phyloP scores from a whole-genome alignment of 805 yeast species.

The Lipomyces yamanashiensis region DNA sequence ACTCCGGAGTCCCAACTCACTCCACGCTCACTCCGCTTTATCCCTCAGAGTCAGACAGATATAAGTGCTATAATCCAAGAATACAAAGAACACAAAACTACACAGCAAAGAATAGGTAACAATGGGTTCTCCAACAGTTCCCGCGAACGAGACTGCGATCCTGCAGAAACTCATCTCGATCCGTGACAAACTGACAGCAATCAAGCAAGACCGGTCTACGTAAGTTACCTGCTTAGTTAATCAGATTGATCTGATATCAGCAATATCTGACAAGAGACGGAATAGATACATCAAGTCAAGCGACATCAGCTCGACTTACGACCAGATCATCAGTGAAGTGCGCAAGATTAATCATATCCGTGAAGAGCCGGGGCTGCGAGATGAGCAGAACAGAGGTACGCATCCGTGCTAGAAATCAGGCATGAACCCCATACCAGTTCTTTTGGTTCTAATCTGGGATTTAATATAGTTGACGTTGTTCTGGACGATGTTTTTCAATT shows the following conservation, averaged over 20 bases:
- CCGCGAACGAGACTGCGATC: slow-evolving; percentile 43
- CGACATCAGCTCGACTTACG: slow-evolving; percentile 43
- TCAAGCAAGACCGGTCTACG: slow-evolving; percentile 46
- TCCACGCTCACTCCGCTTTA: not conserved
- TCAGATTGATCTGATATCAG: not conserved
- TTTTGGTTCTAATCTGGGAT: not conserved
- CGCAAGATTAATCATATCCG: slow-evolving; percentile 43
- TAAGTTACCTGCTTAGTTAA: slow-evolving; percentile 22
- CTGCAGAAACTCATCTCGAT: slow-evolving; percentile 41
- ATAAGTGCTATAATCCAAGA: not conserved
- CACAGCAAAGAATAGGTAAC: not conserved
- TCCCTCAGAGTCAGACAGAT: not conserved
- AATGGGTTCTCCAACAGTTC: slow-evolving; percentile 35
- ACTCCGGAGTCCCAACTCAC: not conserved
- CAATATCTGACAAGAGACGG: not conserved
- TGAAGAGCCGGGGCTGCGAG: slow-evolving; percentile 40
- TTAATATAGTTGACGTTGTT: slow-evolving; percentile 62
- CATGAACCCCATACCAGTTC: not conserved
- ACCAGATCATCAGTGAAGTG: slow-evolving; percentile 42
- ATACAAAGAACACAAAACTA: not conserved
- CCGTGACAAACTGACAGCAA: slow-evolving; percentile 40
- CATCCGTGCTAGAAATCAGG: not conserved
- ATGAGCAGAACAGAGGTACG: slow-evolving; percentile 43
- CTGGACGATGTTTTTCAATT: slow-evolving; percentile 90
- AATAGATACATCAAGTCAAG: slow-evolving; percentile 43